Percentiles rank a stretch among this genome's conserved stretches.
Conservation (phyloP, 2,329 filamentous ascomycete genomes). For the Didymella pomorum region DNA sequence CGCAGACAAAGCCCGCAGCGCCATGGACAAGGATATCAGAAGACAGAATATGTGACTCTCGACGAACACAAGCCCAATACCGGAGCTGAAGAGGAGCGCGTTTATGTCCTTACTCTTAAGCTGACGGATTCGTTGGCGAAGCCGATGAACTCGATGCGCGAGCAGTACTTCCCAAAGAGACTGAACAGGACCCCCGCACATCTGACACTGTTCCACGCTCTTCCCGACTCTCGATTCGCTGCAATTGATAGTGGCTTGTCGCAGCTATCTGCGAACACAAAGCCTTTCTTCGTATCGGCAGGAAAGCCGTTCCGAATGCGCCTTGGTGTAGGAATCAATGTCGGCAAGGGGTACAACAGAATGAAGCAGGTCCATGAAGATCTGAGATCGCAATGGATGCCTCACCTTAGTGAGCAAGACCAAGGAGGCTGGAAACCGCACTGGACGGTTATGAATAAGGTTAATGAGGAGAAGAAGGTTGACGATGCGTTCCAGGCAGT, state of each 20-base stretch:
- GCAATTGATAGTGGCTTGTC: conserved; percentile 47
- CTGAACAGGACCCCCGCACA: conserved; percentile 56
- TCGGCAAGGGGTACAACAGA: conserved; percentile 43
- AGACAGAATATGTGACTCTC: conserved; percentile 7
- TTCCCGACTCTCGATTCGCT: conserved; percentile 52
- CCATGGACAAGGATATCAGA: conserved; percentile 18
- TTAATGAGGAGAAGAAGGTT: conserved; percentile 52
- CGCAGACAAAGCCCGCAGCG: conserved; percentile 19
- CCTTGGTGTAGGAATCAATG: conserved; percentile 52
- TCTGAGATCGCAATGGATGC: conserved; percentile 48
- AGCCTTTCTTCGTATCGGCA: conserved; percentile 50
- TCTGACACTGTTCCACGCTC: conserved; percentile 57
- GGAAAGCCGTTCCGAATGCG: conserved; percentile 53
- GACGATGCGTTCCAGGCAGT: conserved; percentile 49
- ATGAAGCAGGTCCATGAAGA: conserved; percentile 48
- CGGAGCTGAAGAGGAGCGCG: conserved; percentile 39
- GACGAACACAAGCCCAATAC: conserved; percentile 46
- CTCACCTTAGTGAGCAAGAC: conserved; percentile 55
- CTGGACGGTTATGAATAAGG: conserved; percentile 59
- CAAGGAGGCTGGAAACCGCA: conserved; percentile 51
- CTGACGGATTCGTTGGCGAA: conserved; percentile 50
- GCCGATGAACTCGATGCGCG: conserved; percentile 51
- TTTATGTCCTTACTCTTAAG: conserved; percentile 56
- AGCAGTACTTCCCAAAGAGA: conserved; percentile 53
- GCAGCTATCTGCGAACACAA: conserved; percentile 37